These are phyloP conservation scores for Sistotremastrum suecicum DNA, from an alignment of 768 basidiomycete genomes.

Conservation along the genomic window DNA sequence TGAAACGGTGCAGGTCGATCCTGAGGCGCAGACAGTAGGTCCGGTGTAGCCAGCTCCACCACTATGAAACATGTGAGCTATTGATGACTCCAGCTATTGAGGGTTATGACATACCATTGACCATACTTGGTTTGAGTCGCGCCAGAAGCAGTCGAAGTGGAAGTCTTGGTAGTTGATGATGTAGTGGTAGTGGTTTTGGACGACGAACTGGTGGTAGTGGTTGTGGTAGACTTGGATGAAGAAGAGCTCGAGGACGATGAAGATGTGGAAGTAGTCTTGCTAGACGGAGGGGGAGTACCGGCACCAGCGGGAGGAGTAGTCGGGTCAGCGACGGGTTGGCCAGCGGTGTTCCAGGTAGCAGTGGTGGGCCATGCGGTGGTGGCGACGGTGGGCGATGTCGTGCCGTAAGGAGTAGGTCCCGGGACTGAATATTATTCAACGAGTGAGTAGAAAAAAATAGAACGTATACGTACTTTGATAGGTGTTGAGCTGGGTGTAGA, in stretches of 20 bases:
- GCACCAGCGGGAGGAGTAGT: neutral
- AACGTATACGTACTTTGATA: constrained; percentile 2
- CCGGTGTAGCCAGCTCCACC: constrained; percentile 40
- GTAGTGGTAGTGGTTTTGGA: neutral
- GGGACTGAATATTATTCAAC: constrained; percentile 1
- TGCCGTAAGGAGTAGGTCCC: constrained; percentile 6
- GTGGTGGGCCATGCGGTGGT: constrained; percentile 8
- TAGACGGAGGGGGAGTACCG: too few species aligned
- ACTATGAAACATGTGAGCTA: constrained; percentile 7
- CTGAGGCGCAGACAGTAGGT: constrained; percentile 32
- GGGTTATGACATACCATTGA: neutral
- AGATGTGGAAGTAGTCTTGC: neutral
- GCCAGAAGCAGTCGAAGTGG: neutral
- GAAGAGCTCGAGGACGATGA: neutral
- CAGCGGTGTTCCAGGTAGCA: constrained; percentile 7
- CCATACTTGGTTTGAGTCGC: neutral
- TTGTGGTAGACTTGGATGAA: neutral
- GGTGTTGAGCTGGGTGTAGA: constrained; percentile 6
- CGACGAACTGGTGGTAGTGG: neutral
- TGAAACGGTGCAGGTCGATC: constrained; percentile 29
- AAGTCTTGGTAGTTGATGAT: neutral
- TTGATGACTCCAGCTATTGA: too few species aligned
- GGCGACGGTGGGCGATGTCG: constrained; percentile 5
- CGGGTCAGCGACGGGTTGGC: constrained; percentile 7
- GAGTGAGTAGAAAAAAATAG: neutral